Evolutionary conservation across 257 asterid genomes (phyloP).

Genomic region (Petrea volubilis): DNA sequence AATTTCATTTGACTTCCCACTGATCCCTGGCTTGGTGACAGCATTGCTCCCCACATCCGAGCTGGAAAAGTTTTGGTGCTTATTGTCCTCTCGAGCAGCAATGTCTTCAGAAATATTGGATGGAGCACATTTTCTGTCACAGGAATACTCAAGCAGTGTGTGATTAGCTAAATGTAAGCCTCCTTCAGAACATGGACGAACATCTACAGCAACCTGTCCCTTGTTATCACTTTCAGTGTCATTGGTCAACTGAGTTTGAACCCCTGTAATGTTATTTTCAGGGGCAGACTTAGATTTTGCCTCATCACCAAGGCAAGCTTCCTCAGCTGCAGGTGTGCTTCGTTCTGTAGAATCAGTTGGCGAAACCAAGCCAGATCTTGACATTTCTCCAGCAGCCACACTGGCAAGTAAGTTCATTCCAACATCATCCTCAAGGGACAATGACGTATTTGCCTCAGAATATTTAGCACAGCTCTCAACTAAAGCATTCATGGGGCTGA

Average conservation of each 20-base stretch:
- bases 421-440: constrained; percentile 75
- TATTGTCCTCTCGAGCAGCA: constrained; percentile 25
- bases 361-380: no score
- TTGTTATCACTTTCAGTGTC: constrained; percentile 36
- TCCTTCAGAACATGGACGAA: constrained; percentile 37
- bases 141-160: constrained; percentile 27
- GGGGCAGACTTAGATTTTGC: constrained; percentile 46
- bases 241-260: constrained; percentile 24
- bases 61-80: constrained; percentile 21
- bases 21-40: constrained; percentile 26
- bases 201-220: constrained; percentile 33
- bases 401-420: constrained; percentile 98
- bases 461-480: constrained; percentile 87
- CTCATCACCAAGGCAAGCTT: constrained; percentile 45
- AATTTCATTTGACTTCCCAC: constrained; percentile 38
- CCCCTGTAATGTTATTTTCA: constrained; percentile 29
- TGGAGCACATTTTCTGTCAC: constrained; percentile 31
- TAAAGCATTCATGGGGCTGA: constrained; percentile 92
- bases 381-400: constrained; percentile 90
- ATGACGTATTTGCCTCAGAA: constrained; percentile 68
- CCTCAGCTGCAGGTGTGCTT: constrained; percentile 37
- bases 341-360: constrained; percentile 59
- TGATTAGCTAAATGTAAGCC: no score
- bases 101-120: constrained; percentile 35
- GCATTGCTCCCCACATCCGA: constrained; percentile 28